Base-by-base conservation (phyloP, 2,329 filamentous ascomycete species). In the Talaromyces islandicus region DNA sequence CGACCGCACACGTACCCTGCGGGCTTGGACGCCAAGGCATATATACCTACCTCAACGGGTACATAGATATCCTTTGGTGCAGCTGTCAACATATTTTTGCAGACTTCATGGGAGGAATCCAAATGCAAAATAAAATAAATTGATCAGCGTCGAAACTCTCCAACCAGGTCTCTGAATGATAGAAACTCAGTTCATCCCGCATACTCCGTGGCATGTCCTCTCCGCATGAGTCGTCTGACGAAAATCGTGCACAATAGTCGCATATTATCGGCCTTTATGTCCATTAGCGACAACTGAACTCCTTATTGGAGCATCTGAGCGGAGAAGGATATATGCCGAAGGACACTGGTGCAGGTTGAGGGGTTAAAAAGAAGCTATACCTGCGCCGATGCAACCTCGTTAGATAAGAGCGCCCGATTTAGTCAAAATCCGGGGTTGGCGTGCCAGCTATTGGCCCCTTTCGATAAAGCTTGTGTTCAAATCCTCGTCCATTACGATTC, bases 381-480 rank as follows among this genome's bases (percentile, higher is more conserved):
- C 12, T 27, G 48, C 61, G 55, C 61, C 46, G 46, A 54, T 46
- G 43, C 29, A 62, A 62, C 57, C n/a, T 24, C 41, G 19, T 46
- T 38, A 41, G 54, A 56, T 46, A 56, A 48, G 54, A 48, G 12
- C 12, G 25, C 24, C 48, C 48, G 48, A 29, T 25, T 14, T 14
- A 19, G 24, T 9, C 25, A 52, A 52, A 52, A 35, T 29, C 35
- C 17, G 9, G 27, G n/a, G 27, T 35, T 57, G 19, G 14, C 3
- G 7, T 21, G 24, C 19, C 41, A 19, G 41, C 27, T 14, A 56
- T 56, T 56, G 54, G 54, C 41, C n/a, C 29, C 14, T n/a, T 35
- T 21, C 27, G 29, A 32, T 21, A 50, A 12, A 51, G 43, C 43
- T 51, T 51, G 30, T 57, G 25, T 57, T 43, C 30, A 38, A 30